Evolutionary conservation across 2,329 filamentous ascomycete species (phyloP).

Genomic region (Sclerotinia sclerotiorum): DNA sequence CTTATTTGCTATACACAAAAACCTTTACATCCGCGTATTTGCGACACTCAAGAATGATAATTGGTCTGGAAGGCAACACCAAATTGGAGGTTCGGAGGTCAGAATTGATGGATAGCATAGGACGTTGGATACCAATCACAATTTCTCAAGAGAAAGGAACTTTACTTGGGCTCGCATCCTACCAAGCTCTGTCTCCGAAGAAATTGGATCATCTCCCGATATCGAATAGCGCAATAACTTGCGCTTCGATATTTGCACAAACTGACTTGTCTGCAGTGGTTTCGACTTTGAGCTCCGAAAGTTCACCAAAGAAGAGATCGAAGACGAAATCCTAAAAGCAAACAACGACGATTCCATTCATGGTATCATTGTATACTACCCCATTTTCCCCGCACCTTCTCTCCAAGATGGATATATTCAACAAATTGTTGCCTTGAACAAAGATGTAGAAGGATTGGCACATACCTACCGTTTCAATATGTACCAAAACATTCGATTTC

Average conservation of each 20-base stretch:
- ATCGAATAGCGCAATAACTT: not conserved
- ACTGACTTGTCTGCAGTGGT: conserved; percentile 55
- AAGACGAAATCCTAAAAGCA: conserved; percentile 82
- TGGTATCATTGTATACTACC: conserved; percentile 96
- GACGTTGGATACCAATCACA: not conserved
- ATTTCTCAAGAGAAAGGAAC: not conserved
- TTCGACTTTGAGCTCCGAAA: conserved; percentile 85
- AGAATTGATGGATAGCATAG: not conserved
- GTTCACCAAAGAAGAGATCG: conserved; percentile 82
- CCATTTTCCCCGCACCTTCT: conserved; percentile 80
- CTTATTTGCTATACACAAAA: not conserved
- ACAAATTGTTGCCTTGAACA: conserved; percentile 83
- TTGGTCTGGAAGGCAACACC: too few relatives aligned
- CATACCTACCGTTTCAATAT: conserved; percentile 98
- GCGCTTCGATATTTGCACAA: not conserved
- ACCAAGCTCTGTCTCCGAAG: not conserved
- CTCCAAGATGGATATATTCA: conserved; percentile 93
- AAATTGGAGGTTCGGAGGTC: not conserved
- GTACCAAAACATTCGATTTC: conserved; percentile 96
- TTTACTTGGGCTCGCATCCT: not conserved
- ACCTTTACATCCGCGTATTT: not conserved
- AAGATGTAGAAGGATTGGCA: conserved; percentile 94
- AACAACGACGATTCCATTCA: conserved; percentile 77
- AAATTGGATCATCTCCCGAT: not conserved
- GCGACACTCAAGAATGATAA: not conserved